Evolutionary conservation across 768 basidiomycete species (phyloP), one percentile per base, ranked within the genome.

Genomic region (Suillus subluteus): DNA sequence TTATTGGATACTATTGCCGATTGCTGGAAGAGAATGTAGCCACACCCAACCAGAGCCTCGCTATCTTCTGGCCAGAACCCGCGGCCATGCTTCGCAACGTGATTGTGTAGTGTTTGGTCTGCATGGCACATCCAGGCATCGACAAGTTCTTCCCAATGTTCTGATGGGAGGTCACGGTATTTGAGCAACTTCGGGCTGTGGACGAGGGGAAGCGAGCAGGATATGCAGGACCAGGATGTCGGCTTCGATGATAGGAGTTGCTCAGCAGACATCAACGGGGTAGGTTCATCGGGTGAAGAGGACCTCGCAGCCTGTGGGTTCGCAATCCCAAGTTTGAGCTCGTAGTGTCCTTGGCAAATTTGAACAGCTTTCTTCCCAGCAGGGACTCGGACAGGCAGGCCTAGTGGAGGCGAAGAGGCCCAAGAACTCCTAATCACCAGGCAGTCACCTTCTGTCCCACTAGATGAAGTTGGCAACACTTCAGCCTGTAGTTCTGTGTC

Each of bases 51-150:
- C 44, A 98, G 83, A 1, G 90, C 93, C 69, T 93, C 86, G 1
- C 86, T 85, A 18, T 74, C 72, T 4, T 81, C 78, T 2, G 97
- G 96, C 91, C 92, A 95, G 76, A 98, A 91, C 21, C 91, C 92
- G 79, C 81, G 68, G 2, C 83, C 81, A 68, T 85, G 84, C 67
- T 86, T 82, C 62, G 86, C 78, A 4, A 94, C 84, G 16, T 88
- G 86, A 41, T 89, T 88, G 68, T 91, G 87, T 59, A 98, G 81
- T 52, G 86, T 88, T 80, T 97, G 95, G 73, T 98, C 95, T 11
- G 88, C 77, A 77, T 98, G 97, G 72, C 97, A 99, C 92, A 99
- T 95, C 97, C 97, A 99, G 8, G 96, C 91, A 68, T 98, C 97
- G 23, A 99, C 88, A 18, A 99, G 88, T 76, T 99, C 97, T 68